Percentiles rank a stretch among this genome's conserved stretches.
These are phyloP conservation scores for Cutaneotrichosporon sp. DNA, from an alignment of 1,284 basidiomycete species.

Conservation along the genomic window DNA sequence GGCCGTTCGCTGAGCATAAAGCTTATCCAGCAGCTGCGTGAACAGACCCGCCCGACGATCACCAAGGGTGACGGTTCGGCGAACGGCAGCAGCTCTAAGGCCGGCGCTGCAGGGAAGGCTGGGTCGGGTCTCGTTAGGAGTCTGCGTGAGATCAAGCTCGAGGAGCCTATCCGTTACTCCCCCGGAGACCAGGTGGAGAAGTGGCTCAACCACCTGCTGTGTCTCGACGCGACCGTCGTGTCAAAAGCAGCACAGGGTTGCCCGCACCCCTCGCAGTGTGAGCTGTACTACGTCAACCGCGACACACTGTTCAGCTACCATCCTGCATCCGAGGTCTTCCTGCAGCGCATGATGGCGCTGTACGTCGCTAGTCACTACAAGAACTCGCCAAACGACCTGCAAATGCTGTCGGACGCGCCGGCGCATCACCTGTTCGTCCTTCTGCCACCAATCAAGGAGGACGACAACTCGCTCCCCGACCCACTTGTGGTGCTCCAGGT, in stretches of 20 bases:
- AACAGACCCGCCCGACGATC: slow-evolving; percentile 62
- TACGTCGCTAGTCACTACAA: slow-evolving; percentile 99
- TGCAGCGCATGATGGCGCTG: slow-evolving; percentile 97
- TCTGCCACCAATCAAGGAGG: slow-evolving; percentile 80
- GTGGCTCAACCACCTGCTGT: slow-evolving; percentile 89
- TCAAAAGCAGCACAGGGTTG: slow-evolving; percentile 65
- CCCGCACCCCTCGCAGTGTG: slow-evolving; percentile 89
- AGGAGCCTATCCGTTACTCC: slow-evolving; percentile 90
- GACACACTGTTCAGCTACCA: slow-evolving; percentile 98
- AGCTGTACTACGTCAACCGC: slow-evolving; percentile 90
- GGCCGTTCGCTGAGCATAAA: slow-evolving; percentile 96
- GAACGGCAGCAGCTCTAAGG: slow-evolving; percentile 40
- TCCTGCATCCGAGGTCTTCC: slow-evolving; percentile 90
- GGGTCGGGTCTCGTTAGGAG: slow-evolving; percentile 58
- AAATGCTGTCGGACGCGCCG: slow-evolving; percentile 93
- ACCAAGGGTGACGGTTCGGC: slow-evolving; percentile 49
- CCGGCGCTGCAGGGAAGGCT: slow-evolving; percentile 37
- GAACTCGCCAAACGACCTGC: slow-evolving; percentile 97
- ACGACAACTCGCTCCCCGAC: slow-evolving; percentile 78
- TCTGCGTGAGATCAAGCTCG: slow-evolving; percentile 88
- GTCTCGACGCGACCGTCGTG: slow-evolving; percentile 82
- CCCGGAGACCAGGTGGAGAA: slow-evolving; percentile 84
- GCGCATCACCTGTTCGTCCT: slow-evolving; percentile 96
- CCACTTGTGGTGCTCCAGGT: slow-evolving; percentile 94
- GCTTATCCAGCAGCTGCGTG: slow-evolving; percentile 92